Base-by-base conservation (phyloP, 306 rosid species). In the Begonia peltatifolia region DNA sequence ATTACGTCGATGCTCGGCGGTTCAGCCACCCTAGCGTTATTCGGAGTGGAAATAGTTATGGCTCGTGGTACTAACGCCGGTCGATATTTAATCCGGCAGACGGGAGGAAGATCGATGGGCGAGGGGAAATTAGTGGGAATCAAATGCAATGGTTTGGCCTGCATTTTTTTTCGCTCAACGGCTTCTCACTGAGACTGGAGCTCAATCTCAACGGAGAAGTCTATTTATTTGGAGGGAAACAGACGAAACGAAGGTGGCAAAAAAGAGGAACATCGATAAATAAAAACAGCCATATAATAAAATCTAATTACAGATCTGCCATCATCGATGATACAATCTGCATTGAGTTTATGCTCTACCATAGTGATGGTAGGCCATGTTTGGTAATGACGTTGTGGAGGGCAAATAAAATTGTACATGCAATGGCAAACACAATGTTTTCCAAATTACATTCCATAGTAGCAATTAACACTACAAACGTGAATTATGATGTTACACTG, bases 351-450 rank as follows among this genome's bases (percentile, higher is more conserved):
- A 30, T 30, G 36, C 0, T n/a, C n/a, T n/a, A 30, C 52, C 63
- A 67, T 58, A 59, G 79, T 63, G 67, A 63, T 68, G 65, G 87
- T 80, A 79, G 81, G 78, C 53, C 57, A 57, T 64, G 35, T 17
- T 53, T 58, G 23, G 57, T 57, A 66, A 60, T 10, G 5, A 44
- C 0, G n/a, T 57, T 65, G 65, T 76, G 82, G 81, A 57, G 68
- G 78, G 58, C 78, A 73, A 57, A 59, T 50, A 41, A 63, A 55
- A 58, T 69, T 69, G 79, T 59, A 67, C 30, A 60, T 50, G 46
- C 14, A 74, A 71, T 76, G 90, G 90, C 87, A 79, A 87, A 79
- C 87, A 84, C 48, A 53, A 53, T 52, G 71, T 70, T 67, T 62
- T 12, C 47, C 12, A 0, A 11, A 10, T 44, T 44, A 2, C 7